Evolutionary conservation across 352 stramenopile species (phyloP), one percentile per base, ranked within the genome.

Genomic region (Elongisporangium senticosum): DNA sequence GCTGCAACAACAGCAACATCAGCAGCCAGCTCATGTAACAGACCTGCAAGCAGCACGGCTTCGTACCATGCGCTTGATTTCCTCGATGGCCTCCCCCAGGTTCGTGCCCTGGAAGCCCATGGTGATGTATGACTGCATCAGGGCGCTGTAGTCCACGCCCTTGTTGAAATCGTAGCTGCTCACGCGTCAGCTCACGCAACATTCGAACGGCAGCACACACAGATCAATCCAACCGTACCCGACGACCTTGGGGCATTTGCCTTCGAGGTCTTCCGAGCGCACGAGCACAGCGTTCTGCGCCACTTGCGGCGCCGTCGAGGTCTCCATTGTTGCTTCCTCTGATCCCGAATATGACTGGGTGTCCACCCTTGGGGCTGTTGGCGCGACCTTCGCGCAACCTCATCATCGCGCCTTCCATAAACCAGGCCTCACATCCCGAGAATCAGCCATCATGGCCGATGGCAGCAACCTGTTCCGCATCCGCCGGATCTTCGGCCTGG

Each of bases 31-130:
- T 13, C 21, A 63, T 50, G 40, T 7, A 13, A 64, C n/a, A 17
- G 23, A 28, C 28, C 4, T 54, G 4, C n/a, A 49, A 58, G 21
- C 17, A 50, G 11, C 28, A 1, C 48, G 26, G 7, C 24, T 10
- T 51, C 66, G 26, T 69, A 93, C 77, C 98, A 99, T 99, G 57
- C 95, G 80, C 65, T 98, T 97, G 59, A 99, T 97, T 78, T 99
- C 96, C 55, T 99, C 81, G 47, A 99, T 94, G 10, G 97, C 97
- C 37, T 96, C 73, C 51, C 88, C 96, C 53, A 99, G 65, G 64
- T 99, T 99, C 19, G 96, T 99, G 49, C 95, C 97, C 77, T 98
- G 93, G 71, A 97, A 98, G 37, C 93, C 93, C 79, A 96, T 97
- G 22, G 69, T 82, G 55, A 74, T 51, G 67, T 96, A 97, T 33